Conservation (phyloP, 2,329 filamentous ascomycete species). For the Gnomoniopsis sp. region DNA sequence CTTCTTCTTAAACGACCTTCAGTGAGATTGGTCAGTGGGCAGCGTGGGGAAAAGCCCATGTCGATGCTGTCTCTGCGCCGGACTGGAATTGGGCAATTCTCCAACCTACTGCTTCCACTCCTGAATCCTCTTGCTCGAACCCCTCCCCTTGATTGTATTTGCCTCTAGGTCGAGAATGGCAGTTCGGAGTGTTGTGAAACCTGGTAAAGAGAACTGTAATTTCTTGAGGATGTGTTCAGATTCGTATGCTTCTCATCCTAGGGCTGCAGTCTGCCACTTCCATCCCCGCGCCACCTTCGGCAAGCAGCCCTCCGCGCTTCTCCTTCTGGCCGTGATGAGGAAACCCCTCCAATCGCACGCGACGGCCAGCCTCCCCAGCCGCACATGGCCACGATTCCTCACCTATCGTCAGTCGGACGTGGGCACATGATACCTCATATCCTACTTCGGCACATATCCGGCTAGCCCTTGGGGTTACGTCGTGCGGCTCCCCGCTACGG, state of each 20-base stretch:
- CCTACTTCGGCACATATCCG: not conserved
- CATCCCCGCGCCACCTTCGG: slow-evolving; percentile 1
- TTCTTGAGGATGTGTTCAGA: not conserved
- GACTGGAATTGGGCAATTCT: not conserved
- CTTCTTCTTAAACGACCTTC: too few relatives aligned
- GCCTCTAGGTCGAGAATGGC: not conserved
- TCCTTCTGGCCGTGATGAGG: not conserved
- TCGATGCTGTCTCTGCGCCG: too few relatives aligned
- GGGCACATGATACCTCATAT: not conserved
- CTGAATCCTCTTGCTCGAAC: not conserved
- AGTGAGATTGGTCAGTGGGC: too few relatives aligned
- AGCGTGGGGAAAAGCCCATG: too few relatives aligned
- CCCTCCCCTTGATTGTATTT: not conserved
- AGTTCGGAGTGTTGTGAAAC: slow-evolving; percentile 5
- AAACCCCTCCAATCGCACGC: slow-evolving; percentile 12
- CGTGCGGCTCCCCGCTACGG: not conserved
- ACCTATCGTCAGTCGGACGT: not conserved
- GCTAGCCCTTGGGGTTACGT: not conserved
- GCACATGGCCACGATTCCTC: not conserved
- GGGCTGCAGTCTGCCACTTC: not conserved
- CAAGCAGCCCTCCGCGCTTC: slow-evolving; percentile 6
- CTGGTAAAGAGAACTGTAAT: not conserved
- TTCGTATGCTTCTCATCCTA: not conserved
- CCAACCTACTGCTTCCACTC: not conserved
- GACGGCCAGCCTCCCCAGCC: not conserved